Percentiles rank a stretch among this genome's conserved stretches.
phyloP scores from a whole-genome alignment of 2,329 filamentous ascomycete species.

The Lanzia echinophila region DNA sequence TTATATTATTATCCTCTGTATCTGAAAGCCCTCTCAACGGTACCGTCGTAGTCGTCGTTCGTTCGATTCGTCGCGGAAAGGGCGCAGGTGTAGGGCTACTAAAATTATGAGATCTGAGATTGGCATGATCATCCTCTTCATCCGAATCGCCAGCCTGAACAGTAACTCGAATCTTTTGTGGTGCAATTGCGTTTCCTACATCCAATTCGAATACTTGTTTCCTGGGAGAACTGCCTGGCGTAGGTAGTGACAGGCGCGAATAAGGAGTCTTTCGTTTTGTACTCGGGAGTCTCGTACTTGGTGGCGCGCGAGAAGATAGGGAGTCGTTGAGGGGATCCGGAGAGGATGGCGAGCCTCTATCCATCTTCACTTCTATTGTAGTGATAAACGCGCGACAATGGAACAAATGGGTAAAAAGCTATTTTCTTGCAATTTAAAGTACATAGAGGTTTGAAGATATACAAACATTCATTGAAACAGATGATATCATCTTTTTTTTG shows the following conservation, averaged over 20 bases:
- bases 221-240: slow-evolving; percentile 27
- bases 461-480: not conserved
- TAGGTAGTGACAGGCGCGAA: slow-evolving; percentile 20
- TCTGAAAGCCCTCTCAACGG: slow-evolving; percentile 30
- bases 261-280: slow-evolving; percentile 21
- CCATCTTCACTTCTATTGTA: slow-evolving; percentile 15
- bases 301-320: slow-evolving; percentile 21
- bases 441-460: slow-evolving; percentile 6
- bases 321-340: slow-evolving; percentile 31
- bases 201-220: slow-evolving; percentile 32
- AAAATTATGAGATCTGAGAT: slow-evolving; percentile 12
- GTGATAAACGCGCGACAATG: not conserved
- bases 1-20: slow-evolving; percentile 23
- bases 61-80: slow-evolving; percentile 19
- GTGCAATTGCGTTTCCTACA: slow-evolving; percentile 29
- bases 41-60: slow-evolving; percentile 29
- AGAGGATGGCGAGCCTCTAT: slow-evolving; percentile 25
- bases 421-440: not conserved
- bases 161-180: slow-evolving; percentile 31
- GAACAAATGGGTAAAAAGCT: not conserved
- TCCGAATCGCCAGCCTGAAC: slow-evolving; percentile 30
- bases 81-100: slow-evolving; percentile 18
- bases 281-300: too few relatives aligned
- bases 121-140: slow-evolving; percentile 18
- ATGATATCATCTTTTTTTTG: not conserved